Percentiles rank a stretch among this genome's conserved stretches.
phyloP scores from a whole-genome alignment of 2,329 filamentous ascomycete species.

The Fusarium sp. region DNA sequence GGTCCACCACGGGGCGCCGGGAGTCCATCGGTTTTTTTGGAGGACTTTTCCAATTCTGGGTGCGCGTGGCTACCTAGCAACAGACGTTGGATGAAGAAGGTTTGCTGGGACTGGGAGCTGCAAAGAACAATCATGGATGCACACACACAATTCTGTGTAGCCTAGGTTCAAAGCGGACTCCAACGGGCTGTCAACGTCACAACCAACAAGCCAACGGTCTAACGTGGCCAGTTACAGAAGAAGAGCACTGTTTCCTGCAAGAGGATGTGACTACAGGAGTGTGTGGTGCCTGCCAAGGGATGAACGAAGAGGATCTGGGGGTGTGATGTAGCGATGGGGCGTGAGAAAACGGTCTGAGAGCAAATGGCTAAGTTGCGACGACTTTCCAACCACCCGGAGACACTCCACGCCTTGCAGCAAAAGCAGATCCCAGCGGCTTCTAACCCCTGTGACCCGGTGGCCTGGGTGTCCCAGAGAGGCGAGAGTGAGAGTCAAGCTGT shows the following conservation, averaged over 20 bases:
- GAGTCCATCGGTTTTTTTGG: slow-evolving; percentile 22
- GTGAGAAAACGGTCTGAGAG: slow-evolving; percentile 22
- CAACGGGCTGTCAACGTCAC: slow-evolving; percentile 30
- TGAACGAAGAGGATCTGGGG: slow-evolving; percentile 14
- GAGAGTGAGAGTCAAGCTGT: slow-evolving; percentile 13
- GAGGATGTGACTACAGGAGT: slow-evolving; percentile 8
- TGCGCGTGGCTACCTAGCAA: slow-evolving; percentile 21
- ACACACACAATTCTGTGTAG: background rate
- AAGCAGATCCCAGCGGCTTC: slow-evolving; percentile 34
- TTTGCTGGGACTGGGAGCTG: slow-evolving; percentile 2
- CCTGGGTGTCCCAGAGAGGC: slow-evolving; percentile 32
- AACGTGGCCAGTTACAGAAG: slow-evolving; percentile 17
- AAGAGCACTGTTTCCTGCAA: slow-evolving; percentile 20
- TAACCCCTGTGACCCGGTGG: slow-evolving; percentile 36
- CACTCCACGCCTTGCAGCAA: slow-evolving; percentile 31
- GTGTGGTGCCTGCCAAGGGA: slow-evolving; percentile 20
- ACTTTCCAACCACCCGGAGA: slow-evolving; percentile 36
- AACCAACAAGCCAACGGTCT: slow-evolving; percentile 17
- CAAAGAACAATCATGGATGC: slow-evolving; percentile 4
- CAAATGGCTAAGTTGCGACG: slow-evolving; percentile 12
- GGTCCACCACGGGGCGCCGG: slow-evolving; percentile 27
- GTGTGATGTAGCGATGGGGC: slow-evolving; percentile 9
- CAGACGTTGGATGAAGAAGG: slow-evolving; percentile 15
- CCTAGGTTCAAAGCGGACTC: background rate
- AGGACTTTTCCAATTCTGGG: slow-evolving; percentile 7